Percentiles rank a stretch among this genome's conserved stretches.
These are phyloP conservation scores for Yarrowia keelungensis DNA, from an alignment of 805 yeast species.

Conservation along the genomic window DNA sequence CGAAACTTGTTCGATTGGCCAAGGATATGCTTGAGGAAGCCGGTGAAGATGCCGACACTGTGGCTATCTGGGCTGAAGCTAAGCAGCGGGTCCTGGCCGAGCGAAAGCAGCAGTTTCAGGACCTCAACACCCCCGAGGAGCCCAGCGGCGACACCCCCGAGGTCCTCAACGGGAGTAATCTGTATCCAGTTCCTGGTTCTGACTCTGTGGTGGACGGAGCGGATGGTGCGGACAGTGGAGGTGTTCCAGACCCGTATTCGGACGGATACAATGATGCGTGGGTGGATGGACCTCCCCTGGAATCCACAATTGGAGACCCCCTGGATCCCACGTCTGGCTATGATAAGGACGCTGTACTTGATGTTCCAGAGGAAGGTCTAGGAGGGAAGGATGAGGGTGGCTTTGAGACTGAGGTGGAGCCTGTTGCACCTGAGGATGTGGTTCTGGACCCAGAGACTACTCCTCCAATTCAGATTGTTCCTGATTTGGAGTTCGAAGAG, in stretches of 20 bases:
- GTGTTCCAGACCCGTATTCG: slow-evolving; percentile 11
- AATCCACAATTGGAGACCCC: slow-evolving; percentile 22
- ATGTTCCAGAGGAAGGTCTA: slow-evolving; percentile 6
- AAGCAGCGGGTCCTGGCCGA: slow-evolving; percentile 17
- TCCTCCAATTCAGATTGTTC: neutral
- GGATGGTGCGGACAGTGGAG: slow-evolving; percentile 17
- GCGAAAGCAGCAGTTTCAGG: neutral
- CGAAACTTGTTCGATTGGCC: slow-evolving; percentile 19
- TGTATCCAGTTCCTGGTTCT: slow-evolving; percentile 28
- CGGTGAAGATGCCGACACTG: slow-evolving; percentile 4
- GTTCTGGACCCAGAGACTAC: neutral
- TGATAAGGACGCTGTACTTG: slow-evolving; percentile 21
- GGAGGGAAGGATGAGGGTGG: neutral
- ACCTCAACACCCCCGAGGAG: neutral
- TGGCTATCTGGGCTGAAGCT: slow-evolving; percentile 10
- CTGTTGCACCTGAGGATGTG: neutral
- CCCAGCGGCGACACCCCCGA: slow-evolving; percentile 28
- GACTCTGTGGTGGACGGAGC: slow-evolving; percentile 22
- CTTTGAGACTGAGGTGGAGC: slow-evolving; percentile 9
- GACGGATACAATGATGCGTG: neutral
- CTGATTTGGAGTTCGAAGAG: neutral
- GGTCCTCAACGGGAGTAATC: slow-evolving; percentile 27
- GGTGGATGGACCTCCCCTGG: slow-evolving; percentile 21
- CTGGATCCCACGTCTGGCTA: slow-evolving; percentile 28
- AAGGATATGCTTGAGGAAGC: slow-evolving; percentile 13